Percentiles rank a stretch among this genome's conserved stretches.
These are phyloP conservation scores for Solanum piurae DNA, from an alignment of 257 asterid species.

Conservation along the genomic window DNA sequence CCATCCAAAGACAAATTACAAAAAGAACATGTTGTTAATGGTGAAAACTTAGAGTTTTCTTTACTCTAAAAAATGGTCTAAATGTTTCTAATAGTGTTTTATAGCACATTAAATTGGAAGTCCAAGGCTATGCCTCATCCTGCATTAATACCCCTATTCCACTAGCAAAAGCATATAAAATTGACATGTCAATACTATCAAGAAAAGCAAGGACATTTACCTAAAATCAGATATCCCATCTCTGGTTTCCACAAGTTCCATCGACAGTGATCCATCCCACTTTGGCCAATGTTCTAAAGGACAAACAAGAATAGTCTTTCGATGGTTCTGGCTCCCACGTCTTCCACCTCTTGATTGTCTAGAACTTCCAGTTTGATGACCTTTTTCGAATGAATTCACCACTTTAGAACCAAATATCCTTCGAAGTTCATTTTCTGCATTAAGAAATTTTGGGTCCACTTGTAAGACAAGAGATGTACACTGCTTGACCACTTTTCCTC, in stretches of 20 bases:
- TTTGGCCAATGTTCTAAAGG: constrained; percentile 93
- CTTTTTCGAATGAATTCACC: constrained; percentile 65
- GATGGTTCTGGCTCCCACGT: constrained; percentile 61
- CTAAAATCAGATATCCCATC: constrained; percentile 64
- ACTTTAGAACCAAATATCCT: constrained; percentile 89
- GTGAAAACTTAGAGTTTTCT: not conserved
- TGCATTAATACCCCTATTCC: not conserved
- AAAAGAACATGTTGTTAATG: not conserved
- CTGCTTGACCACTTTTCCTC: constrained; percentile 21
- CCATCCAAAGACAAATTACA: not conserved
- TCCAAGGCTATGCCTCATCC: not conserved
- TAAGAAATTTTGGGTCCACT: constrained; percentile 75
- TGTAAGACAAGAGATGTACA: constrained; percentile 36
- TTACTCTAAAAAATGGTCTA: not conserved
- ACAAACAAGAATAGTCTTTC: constrained; percentile 67
- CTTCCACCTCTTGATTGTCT: constrained; percentile 57
- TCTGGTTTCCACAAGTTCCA: constrained; percentile 71
- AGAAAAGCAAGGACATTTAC: constrained; percentile 17
- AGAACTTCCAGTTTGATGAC: constrained; percentile 43
- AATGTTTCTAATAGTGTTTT: not conserved
- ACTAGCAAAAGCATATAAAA: not conserved
- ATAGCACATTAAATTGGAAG: not conserved
- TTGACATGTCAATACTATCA: not conserved
- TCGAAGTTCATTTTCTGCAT: constrained; percentile 84
- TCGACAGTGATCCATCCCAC: constrained; percentile 88